A percentile compares a stretch with the other conserved stretches of the same genome.
These are phyloP conservation scores for Colletotrichum scovillei DNA, from an alignment of 2,329 filamentous ascomycete species.

Conservation along the genomic window DNA sequence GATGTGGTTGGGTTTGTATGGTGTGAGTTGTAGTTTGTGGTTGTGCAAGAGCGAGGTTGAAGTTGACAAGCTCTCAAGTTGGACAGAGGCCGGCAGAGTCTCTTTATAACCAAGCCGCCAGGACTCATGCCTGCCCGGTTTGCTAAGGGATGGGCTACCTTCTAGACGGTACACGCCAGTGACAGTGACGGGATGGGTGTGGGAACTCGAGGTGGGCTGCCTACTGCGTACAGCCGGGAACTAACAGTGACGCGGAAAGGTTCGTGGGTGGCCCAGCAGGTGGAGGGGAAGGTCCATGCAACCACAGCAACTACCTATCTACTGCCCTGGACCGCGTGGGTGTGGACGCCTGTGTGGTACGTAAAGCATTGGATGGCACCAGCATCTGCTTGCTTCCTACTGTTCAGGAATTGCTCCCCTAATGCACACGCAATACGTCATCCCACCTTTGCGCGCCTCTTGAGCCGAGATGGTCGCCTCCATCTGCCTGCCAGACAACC, in stretches of 20 bases:
- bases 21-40: neutral
- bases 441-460: neutral
- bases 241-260: constrained; percentile 28
- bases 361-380: neutral
- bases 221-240: constrained; percentile 16
- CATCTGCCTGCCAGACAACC: neutral
- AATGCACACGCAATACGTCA: constrained; percentile 3
- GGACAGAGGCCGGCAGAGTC: constrained; percentile 2
- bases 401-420: neutral
- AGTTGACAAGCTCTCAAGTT: neutral
- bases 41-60: constrained; percentile 9
- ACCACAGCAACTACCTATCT: neutral
- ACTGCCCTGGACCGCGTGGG: neutral
- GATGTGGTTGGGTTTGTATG: constrained; percentile 1
- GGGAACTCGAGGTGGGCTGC: constrained; percentile 15
- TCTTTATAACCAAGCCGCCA: constrained; percentile 27
- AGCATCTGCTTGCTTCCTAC: neutral
- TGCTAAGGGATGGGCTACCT: constrained; percentile 1
- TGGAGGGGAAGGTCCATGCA: constrained; percentile 27
- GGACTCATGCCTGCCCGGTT: constrained; percentile 25
- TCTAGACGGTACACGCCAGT: neutral
- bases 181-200: constrained; percentile 10
- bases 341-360: neutral
- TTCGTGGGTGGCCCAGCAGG: neutral
- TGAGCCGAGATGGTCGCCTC: neutral